A percentile compares a stretch with the other conserved stretches of the same genome.
Evolutionary conservation across 2,329 filamentous ascomycete species (phyloP).

Genomic region (Juglanconis juglandina): DNA sequence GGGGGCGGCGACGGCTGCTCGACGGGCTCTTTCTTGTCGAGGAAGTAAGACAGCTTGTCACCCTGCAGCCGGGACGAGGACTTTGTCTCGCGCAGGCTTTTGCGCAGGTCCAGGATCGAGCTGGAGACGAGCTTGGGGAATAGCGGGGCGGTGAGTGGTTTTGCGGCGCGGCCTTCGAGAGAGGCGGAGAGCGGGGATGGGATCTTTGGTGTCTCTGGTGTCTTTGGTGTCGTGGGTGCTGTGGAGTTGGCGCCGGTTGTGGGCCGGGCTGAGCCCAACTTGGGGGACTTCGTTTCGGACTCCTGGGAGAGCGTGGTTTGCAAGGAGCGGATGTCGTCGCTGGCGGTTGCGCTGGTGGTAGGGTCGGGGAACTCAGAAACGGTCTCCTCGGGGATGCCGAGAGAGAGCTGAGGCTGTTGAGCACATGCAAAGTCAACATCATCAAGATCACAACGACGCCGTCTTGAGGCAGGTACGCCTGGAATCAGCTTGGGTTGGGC

Average conservation of each 20-base stretch:
- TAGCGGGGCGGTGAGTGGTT: background rate
- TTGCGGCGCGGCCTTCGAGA: background rate
- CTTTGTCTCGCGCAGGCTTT: background rate
- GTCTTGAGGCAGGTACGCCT: background rate
- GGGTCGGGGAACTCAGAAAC: background rate
- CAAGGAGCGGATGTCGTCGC: background rate
- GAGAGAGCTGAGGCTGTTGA: background rate
- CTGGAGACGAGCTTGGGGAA: background rate
- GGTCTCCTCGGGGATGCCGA: constrained; percentile 1
- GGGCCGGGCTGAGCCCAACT: background rate
- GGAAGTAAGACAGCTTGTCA: background rate
- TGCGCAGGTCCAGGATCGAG: background rate
- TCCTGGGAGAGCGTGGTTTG: background rate
- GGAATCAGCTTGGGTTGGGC: background rate
- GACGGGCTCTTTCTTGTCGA: background rate
- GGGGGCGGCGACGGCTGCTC: background rate
- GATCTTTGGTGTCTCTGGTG: background rate
- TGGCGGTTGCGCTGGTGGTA: background rate
- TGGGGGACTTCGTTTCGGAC: background rate
- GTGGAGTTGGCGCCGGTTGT: background rate
- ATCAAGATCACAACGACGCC: background rate
- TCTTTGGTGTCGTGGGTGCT: background rate
- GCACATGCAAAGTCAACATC: background rate
- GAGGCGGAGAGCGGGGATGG: constrained; percentile 1
- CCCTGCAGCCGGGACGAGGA: background rate